These are phyloP conservation scores for Microcos paniculata DNA, from an alignment of 345 rosid genomes.

Conservation along the genomic window DNA sequence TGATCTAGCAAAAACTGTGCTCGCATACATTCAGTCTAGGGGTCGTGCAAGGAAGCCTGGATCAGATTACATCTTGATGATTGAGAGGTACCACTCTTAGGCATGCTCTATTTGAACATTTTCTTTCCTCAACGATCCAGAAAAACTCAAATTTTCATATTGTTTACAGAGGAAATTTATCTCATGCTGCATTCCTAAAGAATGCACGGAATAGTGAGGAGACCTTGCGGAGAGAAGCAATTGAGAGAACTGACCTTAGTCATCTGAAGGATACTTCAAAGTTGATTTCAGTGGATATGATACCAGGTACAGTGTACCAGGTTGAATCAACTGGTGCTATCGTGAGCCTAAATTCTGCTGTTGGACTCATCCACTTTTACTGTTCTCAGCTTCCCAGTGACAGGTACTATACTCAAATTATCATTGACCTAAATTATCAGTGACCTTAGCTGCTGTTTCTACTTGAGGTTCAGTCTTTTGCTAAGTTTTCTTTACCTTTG, in stretches of 20 bases:
- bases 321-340: conserved; percentile 96
- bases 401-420: conserved; percentile 55
- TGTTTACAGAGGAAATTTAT: conserved; percentile 66
- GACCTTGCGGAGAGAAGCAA: conserved; percentile 93
- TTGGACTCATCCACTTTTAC: conserved; percentile 90
- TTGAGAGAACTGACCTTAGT: conserved; percentile 96
- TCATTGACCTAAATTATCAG: not conserved
- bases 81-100: conserved; percentile 67
- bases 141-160: conserved; percentile 1
- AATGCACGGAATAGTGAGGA: conserved; percentile 98
- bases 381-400: conserved; percentile 99
- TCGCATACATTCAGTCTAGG: conserved; percentile 97
- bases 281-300: conserved; percentile 65
- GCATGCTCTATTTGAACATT: conserved; percentile 4
- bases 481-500: conserved; percentile 14
- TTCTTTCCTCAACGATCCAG: not conserved
- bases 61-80: conserved; percentile 97
- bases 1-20: conserved; percentile 98
- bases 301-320: conserved; percentile 88
- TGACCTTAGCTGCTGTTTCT: not conserved
- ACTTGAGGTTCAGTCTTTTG: conserved; percentile 4
- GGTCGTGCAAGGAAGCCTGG: conserved; percentile 99
- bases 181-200: conserved; percentile 85
- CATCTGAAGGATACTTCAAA: conserved; percentile 89
- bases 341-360: conserved; percentile 97